Evolutionary conservation across 2,329 filamentous ascomycete genomes (phyloP).

Genomic region (Elsinoe perseae): DNA sequence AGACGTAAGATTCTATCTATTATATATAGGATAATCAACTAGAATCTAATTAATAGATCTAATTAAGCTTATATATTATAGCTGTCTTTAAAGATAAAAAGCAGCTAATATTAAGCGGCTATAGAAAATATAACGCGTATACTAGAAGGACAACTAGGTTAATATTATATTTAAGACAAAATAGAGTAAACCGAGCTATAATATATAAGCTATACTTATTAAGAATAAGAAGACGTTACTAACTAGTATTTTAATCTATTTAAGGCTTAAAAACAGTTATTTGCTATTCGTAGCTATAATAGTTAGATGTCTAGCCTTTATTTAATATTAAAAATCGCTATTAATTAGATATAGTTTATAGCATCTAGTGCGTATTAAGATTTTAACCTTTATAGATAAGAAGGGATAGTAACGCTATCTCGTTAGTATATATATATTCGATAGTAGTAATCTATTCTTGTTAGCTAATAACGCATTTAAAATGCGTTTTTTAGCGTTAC

Average conservation of each 20-base stretch:
- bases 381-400: neutral
- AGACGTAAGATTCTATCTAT: neutral
- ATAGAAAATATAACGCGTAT: constrained; percentile 1
- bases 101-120: constrained; percentile 3
- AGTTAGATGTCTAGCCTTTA: neutral
- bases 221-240: neutral
- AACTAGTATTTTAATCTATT: neutral
- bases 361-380: neutral
- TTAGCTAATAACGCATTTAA: neutral
- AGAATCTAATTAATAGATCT: neutral
- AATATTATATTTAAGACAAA: neutral
- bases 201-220: neutral
- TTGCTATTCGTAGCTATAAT: neutral
- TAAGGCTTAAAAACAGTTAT: neutral
- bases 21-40: neutral
- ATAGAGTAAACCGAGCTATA: constrained; percentile 2
- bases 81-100: constrained; percentile 6
- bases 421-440: neutral
- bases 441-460: neutral
- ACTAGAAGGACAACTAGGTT: neutral
- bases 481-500: neutral
- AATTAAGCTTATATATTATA: neutral
- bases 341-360: neutral
- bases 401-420: neutral
- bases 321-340: neutral